Conservation (phyloP, 108 stramenopile species). For the Pseudonitzschia multiseries region DNA sequence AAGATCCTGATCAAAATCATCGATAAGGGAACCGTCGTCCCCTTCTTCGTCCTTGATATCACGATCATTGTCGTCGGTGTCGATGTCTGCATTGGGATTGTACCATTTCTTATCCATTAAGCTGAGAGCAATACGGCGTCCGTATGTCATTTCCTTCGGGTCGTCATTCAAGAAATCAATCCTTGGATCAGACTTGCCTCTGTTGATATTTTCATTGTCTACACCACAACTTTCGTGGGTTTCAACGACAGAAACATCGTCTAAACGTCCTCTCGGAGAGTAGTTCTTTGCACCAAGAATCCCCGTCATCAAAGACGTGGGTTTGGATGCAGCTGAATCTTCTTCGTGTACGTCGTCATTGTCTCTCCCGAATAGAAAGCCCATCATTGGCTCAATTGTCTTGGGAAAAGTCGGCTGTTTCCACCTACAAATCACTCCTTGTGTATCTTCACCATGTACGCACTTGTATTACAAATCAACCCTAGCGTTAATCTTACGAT, state of each 20-base stretch:
- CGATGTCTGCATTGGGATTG: conserved; percentile 44
- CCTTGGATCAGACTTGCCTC: not conserved
- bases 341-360: not conserved
- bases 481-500: no score
- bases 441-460: no score
- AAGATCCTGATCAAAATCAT: conserved; percentile 3
- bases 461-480: no score
- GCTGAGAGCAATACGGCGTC: conserved; percentile 61
- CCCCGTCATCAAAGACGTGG: conserved; percentile 13
- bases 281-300: not conserved
- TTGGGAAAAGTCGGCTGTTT: no score
- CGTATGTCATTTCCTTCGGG: conserved; percentile 62
- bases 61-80: not conserved
- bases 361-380: not conserved
- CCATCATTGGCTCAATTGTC: not conserved
- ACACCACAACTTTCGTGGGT: not conserved
- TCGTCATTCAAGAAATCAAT: conserved; percentile 51
- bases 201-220: not conserved
- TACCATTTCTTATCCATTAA: conserved; percentile 63
- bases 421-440: no score
- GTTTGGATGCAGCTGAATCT: not conserved
- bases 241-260: not conserved
- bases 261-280: not conserved
- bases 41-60: not conserved
- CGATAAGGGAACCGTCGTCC: not conserved